A percentile compares a stretch with the other conserved stretches of the same genome.
These are phyloP conservation scores for Leptomonas seymouri DNA, from an alignment of 208 protist genomes.

Conservation along the genomic window DNA sequence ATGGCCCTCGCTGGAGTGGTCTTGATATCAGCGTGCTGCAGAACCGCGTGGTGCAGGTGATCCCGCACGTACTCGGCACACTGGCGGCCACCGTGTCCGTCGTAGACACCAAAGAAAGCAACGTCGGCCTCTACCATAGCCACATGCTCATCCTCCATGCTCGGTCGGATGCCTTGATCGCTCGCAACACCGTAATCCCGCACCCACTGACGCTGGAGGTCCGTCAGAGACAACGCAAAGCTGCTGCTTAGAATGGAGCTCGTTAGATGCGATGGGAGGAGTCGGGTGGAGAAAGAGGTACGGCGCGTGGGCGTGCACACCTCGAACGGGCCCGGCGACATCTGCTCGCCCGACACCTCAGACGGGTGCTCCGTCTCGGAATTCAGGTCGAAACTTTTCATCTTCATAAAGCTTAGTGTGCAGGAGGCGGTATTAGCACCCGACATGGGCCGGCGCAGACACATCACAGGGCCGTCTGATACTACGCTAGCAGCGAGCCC, in stretches of 20 bases:
- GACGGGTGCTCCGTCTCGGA: conserved; percentile 21
- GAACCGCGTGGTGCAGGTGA: conserved; percentile 63
- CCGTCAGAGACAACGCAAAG: conserved; percentile 19
- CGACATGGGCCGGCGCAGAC: conserved; percentile 8
- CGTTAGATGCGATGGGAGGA: conserved; percentile 9
- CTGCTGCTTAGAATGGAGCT: conserved; percentile 14
- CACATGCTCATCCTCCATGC: conserved; percentile 85
- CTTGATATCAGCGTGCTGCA: conserved; percentile 43
- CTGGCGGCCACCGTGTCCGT: conserved; percentile 80
- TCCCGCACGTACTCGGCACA: conserved; percentile 72
- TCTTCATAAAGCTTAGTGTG: conserved; percentile 11
- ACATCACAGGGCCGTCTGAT: conserved; percentile 6
- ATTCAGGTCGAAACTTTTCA: conserved; percentile 28
- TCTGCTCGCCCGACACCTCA: conserved; percentile 14
- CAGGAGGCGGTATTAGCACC: conserved; percentile 7
- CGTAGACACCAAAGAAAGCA: conserved; percentile 82
- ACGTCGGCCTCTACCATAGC: conserved; percentile 47
- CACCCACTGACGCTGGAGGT: conserved; percentile 22
- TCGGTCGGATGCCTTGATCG: conserved; percentile 78
- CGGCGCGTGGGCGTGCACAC: conserved; percentile 3
- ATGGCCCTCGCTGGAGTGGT: conserved; percentile 49
- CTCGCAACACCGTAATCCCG: conserved; percentile 63
- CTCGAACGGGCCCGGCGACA: conserved; percentile 14
- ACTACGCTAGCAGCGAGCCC: not conserved
- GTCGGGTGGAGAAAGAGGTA: conserved; percentile 6